Percentiles rank a stretch among this genome's conserved stretches.
Evolutionary conservation across 2,329 filamentous ascomycete genomes (phyloP).

Genomic region (Ophiosphaerella narmari): DNA sequence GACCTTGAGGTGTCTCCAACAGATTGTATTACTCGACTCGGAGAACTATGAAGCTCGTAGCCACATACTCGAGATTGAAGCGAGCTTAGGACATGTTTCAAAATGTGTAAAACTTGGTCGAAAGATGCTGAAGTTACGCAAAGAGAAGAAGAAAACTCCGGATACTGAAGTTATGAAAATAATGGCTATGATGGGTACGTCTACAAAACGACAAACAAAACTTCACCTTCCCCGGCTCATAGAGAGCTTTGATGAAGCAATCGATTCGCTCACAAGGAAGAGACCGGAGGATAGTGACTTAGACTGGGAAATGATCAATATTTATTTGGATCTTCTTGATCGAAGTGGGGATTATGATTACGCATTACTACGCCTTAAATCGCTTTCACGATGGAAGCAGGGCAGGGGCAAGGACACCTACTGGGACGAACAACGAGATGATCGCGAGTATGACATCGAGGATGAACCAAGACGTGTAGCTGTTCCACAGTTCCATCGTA

Average conservation of each 20-base stretch:
- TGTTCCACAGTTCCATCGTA: slow-evolving; percentile 64
- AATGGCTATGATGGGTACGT: slow-evolving; percentile 62
- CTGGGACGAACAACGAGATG: slow-evolving; percentile 78
- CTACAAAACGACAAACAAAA: slow-evolving; percentile 52
- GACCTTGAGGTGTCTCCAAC: slow-evolving; percentile 41
- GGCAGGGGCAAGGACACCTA: slow-evolving; percentile 73
- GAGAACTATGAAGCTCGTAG: slow-evolving; percentile 59
- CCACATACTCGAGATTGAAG: slow-evolving; percentile 60
- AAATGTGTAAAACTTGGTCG: slow-evolving; percentile 51
- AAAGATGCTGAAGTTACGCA: slow-evolving; percentile 58
- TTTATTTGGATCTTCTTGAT: slow-evolving; percentile 81
- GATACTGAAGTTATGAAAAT: slow-evolving; percentile 60
- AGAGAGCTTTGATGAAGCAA: slow-evolving; percentile 57
- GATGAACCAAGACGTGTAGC: slow-evolving; percentile 68
- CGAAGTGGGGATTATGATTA: slow-evolving; percentile 65
- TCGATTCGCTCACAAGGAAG: slow-evolving; percentile 51
- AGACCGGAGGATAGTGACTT: slow-evolving; percentile 54
- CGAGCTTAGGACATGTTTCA: slow-evolving; percentile 48
- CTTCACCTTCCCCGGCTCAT: slow-evolving; percentile 55
- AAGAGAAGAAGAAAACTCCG: slow-evolving; percentile 44
- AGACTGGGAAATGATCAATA: slow-evolving; percentile 81
- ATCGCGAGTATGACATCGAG: slow-evolving; percentile 85
- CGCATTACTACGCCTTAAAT: slow-evolving; percentile 72
- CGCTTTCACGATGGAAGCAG: slow-evolving; percentile 79
- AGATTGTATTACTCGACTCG: slow-evolving; percentile 59